Percentiles rank a stretch among this genome's conserved stretches.
Conservation (phyloP, 2,329 filamentous ascomycete species). For the Aureobasidium sp. region DNA sequence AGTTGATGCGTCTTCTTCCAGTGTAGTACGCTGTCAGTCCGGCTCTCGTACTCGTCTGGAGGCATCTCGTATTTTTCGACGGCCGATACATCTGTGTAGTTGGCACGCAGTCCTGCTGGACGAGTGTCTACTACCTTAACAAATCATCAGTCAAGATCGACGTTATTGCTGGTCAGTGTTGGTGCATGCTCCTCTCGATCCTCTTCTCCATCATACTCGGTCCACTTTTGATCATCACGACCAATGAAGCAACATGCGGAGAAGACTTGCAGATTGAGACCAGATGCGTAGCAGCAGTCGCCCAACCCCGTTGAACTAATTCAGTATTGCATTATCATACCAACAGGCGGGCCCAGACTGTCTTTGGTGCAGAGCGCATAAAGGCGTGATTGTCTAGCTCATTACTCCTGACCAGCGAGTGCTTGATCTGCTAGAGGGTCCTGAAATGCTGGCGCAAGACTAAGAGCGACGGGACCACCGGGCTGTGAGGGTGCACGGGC, state of each 20-base stretch:
- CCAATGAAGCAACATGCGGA: background rate
- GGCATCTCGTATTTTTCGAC: conserved; percentile 95
- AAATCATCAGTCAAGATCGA: conserved; percentile 13
- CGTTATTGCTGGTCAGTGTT: background rate
- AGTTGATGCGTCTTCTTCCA: conserved; percentile 98
- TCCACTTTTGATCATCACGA: background rate
- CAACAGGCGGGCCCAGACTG: background rate
- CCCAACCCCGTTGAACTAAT: background rate
- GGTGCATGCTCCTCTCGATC: background rate
- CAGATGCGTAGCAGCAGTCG: background rate
- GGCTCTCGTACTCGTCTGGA: conserved; percentile 85
- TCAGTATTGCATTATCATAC: background rate
- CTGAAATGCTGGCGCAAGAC: background rate
- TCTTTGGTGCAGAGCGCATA: background rate
- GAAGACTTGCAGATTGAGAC: background rate
- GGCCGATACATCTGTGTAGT: conserved; percentile 82
- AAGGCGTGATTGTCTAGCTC: background rate
- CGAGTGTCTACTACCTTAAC: conserved; percentile 81
- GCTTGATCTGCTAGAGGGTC: background rate
- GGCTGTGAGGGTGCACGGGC: background rate
- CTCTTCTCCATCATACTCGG: background rate
- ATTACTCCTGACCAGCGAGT: background rate
- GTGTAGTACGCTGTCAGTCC: conserved; percentile 87
- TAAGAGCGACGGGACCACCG: background rate
- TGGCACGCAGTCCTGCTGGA: conserved; percentile 76